Evolutionary conservation across 768 basidiomycete species (phyloP).

Genomic region (Lepiota brunneoincarnata): DNA sequence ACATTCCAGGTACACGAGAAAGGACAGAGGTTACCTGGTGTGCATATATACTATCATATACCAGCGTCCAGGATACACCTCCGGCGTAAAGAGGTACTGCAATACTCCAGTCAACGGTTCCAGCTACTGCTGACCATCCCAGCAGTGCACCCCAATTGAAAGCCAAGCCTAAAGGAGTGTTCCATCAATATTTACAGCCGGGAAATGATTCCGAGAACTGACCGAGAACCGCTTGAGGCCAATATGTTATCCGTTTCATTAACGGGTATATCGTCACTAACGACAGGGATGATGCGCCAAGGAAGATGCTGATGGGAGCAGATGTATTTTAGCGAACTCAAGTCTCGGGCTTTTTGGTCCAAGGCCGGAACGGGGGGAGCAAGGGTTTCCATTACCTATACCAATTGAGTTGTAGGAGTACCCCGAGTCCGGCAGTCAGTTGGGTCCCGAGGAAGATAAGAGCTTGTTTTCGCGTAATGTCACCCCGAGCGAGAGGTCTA

Average conservation of each 20-base stretch:
- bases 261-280: constrained; percentile 89
- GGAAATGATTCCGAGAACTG: constrained; percentile 18
- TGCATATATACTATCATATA: constrained; percentile 97
- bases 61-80: constrained; percentile 89
- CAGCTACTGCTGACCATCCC: constrained; percentile 94
- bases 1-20: background rate
- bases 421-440: constrained; percentile 76
- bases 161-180: constrained; percentile 63
- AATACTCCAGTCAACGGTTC: constrained; percentile 74
- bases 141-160: constrained; percentile 98
- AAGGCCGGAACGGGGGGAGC: background rate
- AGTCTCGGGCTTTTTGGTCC: background rate
- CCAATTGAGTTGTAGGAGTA: constrained; percentile 90
- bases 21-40: constrained; percentile 66
- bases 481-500: constrained; percentile 85
- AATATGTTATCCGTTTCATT: constrained; percentile 96
- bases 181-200: background rate
- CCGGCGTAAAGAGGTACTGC: constrained; percentile 89
- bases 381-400: constrained; percentile 69
- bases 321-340: background rate
- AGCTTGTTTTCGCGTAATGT: constrained; percentile 74
- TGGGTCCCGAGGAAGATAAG: constrained; percentile 80
- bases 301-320: constrained; percentile 68
- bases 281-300: constrained; percentile 89
- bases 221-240: constrained; percentile 97